Base-by-base conservation (phyloP, 352 stramenopile genomes). In the Phytophthora pisi region DNA sequence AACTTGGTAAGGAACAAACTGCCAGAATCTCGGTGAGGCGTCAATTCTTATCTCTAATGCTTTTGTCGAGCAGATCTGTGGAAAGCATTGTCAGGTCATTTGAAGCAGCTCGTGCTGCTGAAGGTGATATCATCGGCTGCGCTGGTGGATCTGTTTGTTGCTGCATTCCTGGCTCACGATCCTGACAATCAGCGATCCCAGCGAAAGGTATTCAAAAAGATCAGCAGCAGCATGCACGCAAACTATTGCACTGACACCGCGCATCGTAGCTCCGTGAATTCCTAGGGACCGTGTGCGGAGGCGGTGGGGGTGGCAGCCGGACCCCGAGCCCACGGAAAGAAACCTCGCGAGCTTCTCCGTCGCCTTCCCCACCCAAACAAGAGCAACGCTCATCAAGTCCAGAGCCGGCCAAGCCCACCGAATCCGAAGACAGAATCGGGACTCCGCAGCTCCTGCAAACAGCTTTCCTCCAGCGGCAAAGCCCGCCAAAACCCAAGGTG, bases 231-330 rank as follows among this genome's bases (percentile, higher is more conserved):
- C 7, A 31, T 20, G n/a, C 1, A 0, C 18, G 5, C 26, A 28
- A 28, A 8, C 4, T 57, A 9, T 31, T 13, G 13, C 34, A n/a
- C 61, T 74, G 51, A 73, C 38, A 30, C 23, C 15, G 36, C 54
- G 30, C 8, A 38, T 28, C 51, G 18, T 51, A 94, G 86, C 70
- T 94, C 13, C 82, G 78, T 60, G 86, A 94, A 38, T 86, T 90
- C 20, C 57, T 93, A 2, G 64, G 70, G 9, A 70, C 57, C 15
- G 20, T 90, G 2, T 91, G 81, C 26, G 81, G 77, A 6, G 68
- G 70, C 20, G 51, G 36, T 15, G 42, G 42, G 0, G 51, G 13
- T 24, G 42, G 42, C n/a, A 62, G 49, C 23, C 72, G 54, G n/a
- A 24, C 74, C 24, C 49, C 46, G 30, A 76, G 50, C 18, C 53